Conservation (phyloP, 352 stramenopile species). For the Hyaloperonospora arabidopsidis region DNA sequence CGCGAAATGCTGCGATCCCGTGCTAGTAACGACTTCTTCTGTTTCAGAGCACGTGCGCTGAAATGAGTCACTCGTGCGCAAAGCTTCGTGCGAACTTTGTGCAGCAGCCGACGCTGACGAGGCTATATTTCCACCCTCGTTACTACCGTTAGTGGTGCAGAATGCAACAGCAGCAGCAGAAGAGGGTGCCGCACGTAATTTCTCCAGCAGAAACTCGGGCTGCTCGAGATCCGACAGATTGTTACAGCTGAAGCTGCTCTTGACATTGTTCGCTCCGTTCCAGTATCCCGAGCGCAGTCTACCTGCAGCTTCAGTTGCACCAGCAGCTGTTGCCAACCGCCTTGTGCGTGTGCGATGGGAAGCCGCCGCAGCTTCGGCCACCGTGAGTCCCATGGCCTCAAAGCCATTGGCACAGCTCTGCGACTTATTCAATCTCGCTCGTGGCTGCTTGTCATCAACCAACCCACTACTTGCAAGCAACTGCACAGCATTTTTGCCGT, state of each 20-base stretch:
- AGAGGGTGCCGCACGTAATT: slow-evolving; percentile 18
- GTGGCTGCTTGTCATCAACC: slow-evolving; percentile 5
- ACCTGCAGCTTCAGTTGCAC: slow-evolving; percentile 17
- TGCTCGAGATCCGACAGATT: slow-evolving; percentile 63
- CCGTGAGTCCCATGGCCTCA: slow-evolving; percentile 43
- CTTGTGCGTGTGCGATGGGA: slow-evolving; percentile 55
- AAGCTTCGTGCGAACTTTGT: slow-evolving; percentile 26
- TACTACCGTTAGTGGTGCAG: slow-evolving; percentile 31
- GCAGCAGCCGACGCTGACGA: slow-evolving; percentile 17
- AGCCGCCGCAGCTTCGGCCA: slow-evolving; percentile 52
- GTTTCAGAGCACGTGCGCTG: slow-evolving; percentile 30
- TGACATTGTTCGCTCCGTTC: slow-evolving; percentile 63
- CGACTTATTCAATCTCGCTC: slow-evolving; percentile 42
- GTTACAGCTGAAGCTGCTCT: slow-evolving; percentile 79
- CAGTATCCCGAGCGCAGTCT: slow-evolving; percentile 60
- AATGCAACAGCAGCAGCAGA: slow-evolving; percentile 10
- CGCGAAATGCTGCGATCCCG: slow-evolving; percentile 35
- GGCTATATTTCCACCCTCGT: slow-evolving; percentile 28
- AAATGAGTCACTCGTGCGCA: slow-evolving; percentile 49
- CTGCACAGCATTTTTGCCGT: slow-evolving; percentile 21
- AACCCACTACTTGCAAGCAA: slow-evolving; percentile 39
- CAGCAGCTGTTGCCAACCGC: slow-evolving; percentile 22
- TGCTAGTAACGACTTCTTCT: slow-evolving; percentile 28
- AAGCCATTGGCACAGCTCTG: slow-evolving; percentile 51
- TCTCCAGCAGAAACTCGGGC: slow-evolving; percentile 36